Base-by-base conservation (phyloP, 805 yeast species). In the Isabelozyma heimii region DNA sequence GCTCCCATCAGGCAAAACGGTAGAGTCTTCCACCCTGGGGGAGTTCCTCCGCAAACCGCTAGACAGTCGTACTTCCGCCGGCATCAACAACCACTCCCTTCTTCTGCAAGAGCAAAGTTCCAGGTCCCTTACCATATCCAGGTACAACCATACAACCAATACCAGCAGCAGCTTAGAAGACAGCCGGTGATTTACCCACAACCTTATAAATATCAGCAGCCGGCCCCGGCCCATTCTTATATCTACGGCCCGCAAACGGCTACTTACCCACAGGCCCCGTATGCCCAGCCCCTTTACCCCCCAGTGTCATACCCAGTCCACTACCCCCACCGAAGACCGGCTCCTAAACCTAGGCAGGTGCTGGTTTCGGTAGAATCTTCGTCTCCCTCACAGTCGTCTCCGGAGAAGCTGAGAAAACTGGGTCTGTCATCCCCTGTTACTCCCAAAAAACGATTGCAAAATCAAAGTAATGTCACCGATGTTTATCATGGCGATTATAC, bases 401-500 rank as follows among this genome's bases (percentile, higher is more conserved):
- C 43, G 5, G 41, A 43, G 17, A 17, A 30, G 35, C 35, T 30
- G 35, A 30, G n/a, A 8, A 30, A 30, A 30, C 35, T 30, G 35
- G 35, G 35, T 30, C 35, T 30, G 35, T n/a, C 37, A 16, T 12
- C 35, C 39, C 40, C 20, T 6, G 17, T 12, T 24, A 27, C 16
- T 30, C 45, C 35, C 44, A 15, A 30, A 30, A 30, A 30, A 24
- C 17, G 13, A 7, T 15, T 15, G 15, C 40, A 37, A 37, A 1
- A 37, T 27, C 35, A 44, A 24, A 40, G 35, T 17, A 16, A 27
- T 13, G 81, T 77, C 1, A 71, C 79, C 4, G 84, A 80, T 56
- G 80, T 80, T 2, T 80, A 76, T 53, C 70, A 69, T 47, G 78
- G 77, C 2, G 80, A 76, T 50, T 66, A 67, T 40, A 62, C 75